A percentile compares a stretch with the other conserved stretches of the same genome.
Evolutionary conservation across 768 basidiomycete genomes (phyloP).

Genomic region (Neoboletus magnificus): DNA sequence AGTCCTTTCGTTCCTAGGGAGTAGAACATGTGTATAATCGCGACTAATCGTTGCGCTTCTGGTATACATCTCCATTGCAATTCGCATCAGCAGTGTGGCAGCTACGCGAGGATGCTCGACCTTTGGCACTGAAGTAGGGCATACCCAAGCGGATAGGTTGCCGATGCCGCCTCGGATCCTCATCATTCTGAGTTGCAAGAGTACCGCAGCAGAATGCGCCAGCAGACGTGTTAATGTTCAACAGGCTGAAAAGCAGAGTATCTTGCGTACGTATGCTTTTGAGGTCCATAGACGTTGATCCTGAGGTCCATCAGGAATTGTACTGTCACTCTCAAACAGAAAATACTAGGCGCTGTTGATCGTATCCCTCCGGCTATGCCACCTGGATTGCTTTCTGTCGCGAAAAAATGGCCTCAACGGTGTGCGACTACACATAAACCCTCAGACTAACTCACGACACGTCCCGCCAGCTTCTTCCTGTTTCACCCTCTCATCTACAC

Average conservation of each 20-base stretch:
- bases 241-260: neutral
- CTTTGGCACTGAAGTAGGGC: neutral
- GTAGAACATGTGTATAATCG: slow-evolving; percentile 28
- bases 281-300: neutral
- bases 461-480: neutral
- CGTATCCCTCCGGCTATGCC: neutral
- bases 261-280: neutral
- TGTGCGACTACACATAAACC: too few relatives aligned
- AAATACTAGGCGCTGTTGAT: neutral
- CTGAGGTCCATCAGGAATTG: too few relatives aligned
- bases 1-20: slow-evolving; percentile 80
- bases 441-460: neutral
- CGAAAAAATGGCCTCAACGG: neutral
- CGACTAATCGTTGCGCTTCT: slow-evolving; percentile 1
- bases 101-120: neutral
- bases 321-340: neutral
- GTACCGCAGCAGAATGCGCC: neutral
- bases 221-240: too few relatives aligned
- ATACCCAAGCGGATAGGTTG: neutral
- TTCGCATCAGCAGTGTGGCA: neutral
- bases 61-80: neutral
- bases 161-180: neutral
- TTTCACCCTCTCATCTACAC: neutral
- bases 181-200: neutral
- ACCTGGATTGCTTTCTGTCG: neutral